Base-by-base conservation (phyloP, 768 basidiomycete species). In the Auricularia sp. region DNA sequence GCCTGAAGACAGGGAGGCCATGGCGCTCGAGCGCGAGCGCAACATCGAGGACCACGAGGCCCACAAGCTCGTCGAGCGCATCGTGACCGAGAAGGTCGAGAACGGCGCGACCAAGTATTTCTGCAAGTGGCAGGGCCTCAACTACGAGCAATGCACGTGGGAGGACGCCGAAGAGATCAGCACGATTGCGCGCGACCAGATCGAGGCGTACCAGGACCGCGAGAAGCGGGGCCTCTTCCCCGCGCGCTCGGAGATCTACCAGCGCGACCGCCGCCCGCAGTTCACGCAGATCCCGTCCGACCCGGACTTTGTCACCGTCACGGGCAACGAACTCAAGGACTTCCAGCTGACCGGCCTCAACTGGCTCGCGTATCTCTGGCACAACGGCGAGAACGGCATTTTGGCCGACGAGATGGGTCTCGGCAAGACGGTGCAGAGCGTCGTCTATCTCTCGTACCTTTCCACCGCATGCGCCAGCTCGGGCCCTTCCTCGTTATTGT, bases 391-490 rank as follows among this genome's bases (percentile, higher is more conserved):
- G 70, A 98, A 98, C 73, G 97, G 97, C 21, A 97, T 99, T 66
- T 78, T 99, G 42, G 97, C 97, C 0, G 97, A 99, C 72, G 97
- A 99, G 82, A 99, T 98, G 97, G 97, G 97, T 74, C 88, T 99
- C 33, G 97, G 97, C 63, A 99, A 99, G 90, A 93, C 91, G 21
- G 95, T 99, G 6, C 97, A 99, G 80, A 95, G 95, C 0, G 96
- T 98, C 11, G 77, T 94, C 0, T 96, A 95, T 78, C 81, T 99
- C 33, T 94, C 94, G 2, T 98, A 91, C 74, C 89, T 99, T 97
- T 90, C 80, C 93, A 98, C 73, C 83, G 90, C 69, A 78, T 88
- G 77, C 83, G 90, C 62, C 96, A 98, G 74, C 98, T 91, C 74
- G 97, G 97, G 0, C 97, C 97, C 5, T 97, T 94, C 82, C 82